Evolutionary conservation across 75 land plant genomes (phyloP), one percentile per base, ranked within the genome.

Genomic region (Selaginella moellendorffii): DNA sequence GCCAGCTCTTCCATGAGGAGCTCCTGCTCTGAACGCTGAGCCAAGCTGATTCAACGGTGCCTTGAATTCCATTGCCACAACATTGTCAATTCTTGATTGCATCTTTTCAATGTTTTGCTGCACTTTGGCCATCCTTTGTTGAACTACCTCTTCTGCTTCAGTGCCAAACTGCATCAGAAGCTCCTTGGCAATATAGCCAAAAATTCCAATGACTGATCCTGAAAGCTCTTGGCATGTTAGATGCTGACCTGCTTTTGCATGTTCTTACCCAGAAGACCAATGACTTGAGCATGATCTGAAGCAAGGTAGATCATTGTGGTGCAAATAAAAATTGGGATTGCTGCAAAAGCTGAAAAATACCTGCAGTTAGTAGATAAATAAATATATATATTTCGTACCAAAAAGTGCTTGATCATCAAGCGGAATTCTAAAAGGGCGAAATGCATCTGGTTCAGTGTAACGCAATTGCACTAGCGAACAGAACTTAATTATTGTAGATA

Each of bases 391-490:
- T 20, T 24, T 27, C 31, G 1, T 27, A 72, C 76, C 72, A 54
- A 29, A 28, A 28, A 74, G 68, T n/a, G 29, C 20, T 12, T 27
- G 29, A 25, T 58, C 24, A 23, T 62, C 52, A 31, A 69, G 2
- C 12, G 76, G 76, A 0, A 74, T 69, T 64, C 73, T 54, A 59
- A 42, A 74, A 30, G 76, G 76, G 25, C 76, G 66, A 22, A 74
- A 69, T 22, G 65, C 76, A 64, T 74, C 67, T 12, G 76, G 76
- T 52, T 74, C 76, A 2, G 76, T 74, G 27, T 52, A 74, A 14
- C 76, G 76, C 27, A 74, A 56, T 69, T 74, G 72, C 24, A 74
- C 27, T 17, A 74, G 36, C 10, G 76, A 66, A 52, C 68, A n/a
- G n/a, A 74, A 69, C 62, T 74, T 74, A 20, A 74, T 42, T 23